Evolutionary conservation across 192 early-diverging fungal genomes (phyloP).

Genomic region (Podochytrium sp.): DNA sequence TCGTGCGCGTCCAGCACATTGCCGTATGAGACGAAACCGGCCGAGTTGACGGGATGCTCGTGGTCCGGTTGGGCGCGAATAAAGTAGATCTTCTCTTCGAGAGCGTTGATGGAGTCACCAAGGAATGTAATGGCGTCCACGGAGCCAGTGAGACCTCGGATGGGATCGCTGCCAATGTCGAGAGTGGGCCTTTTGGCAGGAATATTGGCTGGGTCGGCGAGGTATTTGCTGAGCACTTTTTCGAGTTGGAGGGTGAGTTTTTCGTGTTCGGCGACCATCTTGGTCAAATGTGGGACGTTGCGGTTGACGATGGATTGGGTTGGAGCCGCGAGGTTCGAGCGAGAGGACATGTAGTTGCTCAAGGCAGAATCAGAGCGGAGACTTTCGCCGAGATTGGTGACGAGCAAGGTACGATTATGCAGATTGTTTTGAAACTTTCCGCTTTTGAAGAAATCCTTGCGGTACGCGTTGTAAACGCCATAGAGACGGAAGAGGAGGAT

Average conservation of each 20-base stretch:
- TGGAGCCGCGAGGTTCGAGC: constrained; percentile 5
- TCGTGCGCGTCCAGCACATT: constrained; percentile 36
- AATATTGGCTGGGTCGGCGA: constrained; percentile 40
- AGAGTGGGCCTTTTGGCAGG: constrained; percentile 44
- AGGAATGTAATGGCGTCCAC: constrained; percentile 50
- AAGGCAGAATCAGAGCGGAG: constrained; percentile 33
- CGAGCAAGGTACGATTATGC: constrained; percentile 40
- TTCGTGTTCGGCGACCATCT: constrained; percentile 44
- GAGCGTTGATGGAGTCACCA: constrained; percentile 26
- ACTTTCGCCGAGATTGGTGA: constrained; percentile 43
- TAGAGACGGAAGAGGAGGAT: constrained; percentile 43
- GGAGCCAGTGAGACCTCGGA: constrained; percentile 29
- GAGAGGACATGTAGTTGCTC: constrained; percentile 32
- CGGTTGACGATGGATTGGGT: constrained; percentile 40
- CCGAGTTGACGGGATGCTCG: constrained; percentile 34
- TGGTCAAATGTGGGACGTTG: constrained; percentile 36
- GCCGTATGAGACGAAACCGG: constrained; percentile 45
- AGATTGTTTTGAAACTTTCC: constrained; percentile 28
- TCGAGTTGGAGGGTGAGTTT: constrained; percentile 40
- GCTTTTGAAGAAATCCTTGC: constrained; percentile 35
- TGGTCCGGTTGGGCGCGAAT: constrained; percentile 38
- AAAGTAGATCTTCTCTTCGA: constrained; percentile 53
- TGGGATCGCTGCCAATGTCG: constrained; percentile 21
- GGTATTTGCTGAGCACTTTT: constrained; percentile 37
- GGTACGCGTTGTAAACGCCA: constrained; percentile 33